Evolutionary conservation across 2,329 filamentous ascomycete species (phyloP), one percentile per base, ranked within the genome.

Genomic region (Cercospora sojina): DNA sequence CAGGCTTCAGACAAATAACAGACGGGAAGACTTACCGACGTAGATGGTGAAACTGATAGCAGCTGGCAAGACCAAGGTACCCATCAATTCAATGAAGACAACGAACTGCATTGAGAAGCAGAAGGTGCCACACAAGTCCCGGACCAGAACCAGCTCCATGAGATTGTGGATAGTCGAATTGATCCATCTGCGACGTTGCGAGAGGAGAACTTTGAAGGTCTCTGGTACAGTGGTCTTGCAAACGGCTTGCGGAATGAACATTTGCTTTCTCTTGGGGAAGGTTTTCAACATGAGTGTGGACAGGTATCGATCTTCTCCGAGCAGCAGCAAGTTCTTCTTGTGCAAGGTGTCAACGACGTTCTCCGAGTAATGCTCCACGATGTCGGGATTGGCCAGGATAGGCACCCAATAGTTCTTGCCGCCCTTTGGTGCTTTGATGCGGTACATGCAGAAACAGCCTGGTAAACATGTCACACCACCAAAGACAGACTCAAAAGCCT

Each of bases 31-130:
- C 90, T 86, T 87, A 93, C 91, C 88, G 75, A 99, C 90, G 80
- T 99, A 99, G 77, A 98, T 88, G 20, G 95, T 99, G 79, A 99
- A 99, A 3, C 91, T 90, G 77, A 99, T 98, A 72, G 96, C 96
- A 56, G 95, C 96, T 2, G 95, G 95, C 23, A 99, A 85, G 10
- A 99, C 95, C 62, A 99, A 84, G 1, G 96, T 99, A 74, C 95
- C 95, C 64, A 98, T 86, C 64, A 99, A 85, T 81, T 99, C 95
- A 76, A 99, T 91, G 78, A 93, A 96, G 69, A 99, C 90, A 71
- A 99, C 90, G 77, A 99, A 99, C 81, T 99, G 95, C 95, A 99
- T 99, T 80, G 92, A 97, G 84, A 99, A 99, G 84, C 96, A 99
- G 83, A 99, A 99, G 3, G 95, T 99, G 71, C 95, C 95, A 77